A percentile compares a stretch with the other conserved stretches of the same genome.
phyloP scores from a whole-genome alignment of 2,329 filamentous ascomycete species.

The Aspergillus hortae region DNA sequence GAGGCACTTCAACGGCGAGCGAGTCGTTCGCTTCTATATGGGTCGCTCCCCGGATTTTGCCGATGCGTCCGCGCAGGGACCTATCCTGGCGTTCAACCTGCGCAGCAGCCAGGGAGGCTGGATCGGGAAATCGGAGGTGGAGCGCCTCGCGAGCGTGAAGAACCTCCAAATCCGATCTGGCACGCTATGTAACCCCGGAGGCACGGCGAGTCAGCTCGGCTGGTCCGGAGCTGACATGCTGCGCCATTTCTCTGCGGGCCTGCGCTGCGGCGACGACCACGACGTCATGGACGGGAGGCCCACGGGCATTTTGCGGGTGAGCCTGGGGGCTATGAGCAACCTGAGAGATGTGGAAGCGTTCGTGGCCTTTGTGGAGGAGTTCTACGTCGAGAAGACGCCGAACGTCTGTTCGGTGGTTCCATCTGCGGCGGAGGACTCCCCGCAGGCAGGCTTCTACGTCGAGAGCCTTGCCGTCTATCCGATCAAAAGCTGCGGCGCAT shows the following conservation, averaged over 20 bases:
- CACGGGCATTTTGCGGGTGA: constrained; percentile 80
- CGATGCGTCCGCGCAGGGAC: constrained; percentile 56
- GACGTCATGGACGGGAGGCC: constrained; percentile 81
- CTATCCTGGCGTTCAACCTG: constrained; percentile 81
- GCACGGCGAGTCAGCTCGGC: constrained; percentile 68
- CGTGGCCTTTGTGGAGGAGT: constrained; percentile 67
- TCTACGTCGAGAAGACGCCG: constrained; percentile 50
- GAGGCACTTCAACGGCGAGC: constrained; percentile 64
- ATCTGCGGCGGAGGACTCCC: constrained; percentile 6
- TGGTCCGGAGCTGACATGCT: constrained; percentile 78
- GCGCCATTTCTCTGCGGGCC: constrained; percentile 77
- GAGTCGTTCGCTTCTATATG: constrained; percentile 66
- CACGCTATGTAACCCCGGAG: constrained; percentile 87
- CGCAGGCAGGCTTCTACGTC: constrained; percentile 46
- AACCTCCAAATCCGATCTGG: constrained; percentile 84
- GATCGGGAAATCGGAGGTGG: constrained; percentile 78
- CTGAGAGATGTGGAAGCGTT: constrained; percentile 69
- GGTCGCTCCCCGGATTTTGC: constrained; percentile 39
- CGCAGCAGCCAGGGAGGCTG: constrained; percentile 65
- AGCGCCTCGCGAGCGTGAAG: constrained; percentile 76
- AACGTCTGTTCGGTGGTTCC: constrained; percentile 15
- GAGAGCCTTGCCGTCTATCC: constrained; percentile 74
- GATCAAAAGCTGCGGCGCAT: constrained; percentile 90
- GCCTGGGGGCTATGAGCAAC: constrained; percentile 87
- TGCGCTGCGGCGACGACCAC: constrained; percentile 78